Evolutionary conservation across 345 rosid species (phyloP), one percentile per base, ranked within the genome.

Genomic region (Excoecaria agallocha): DNA sequence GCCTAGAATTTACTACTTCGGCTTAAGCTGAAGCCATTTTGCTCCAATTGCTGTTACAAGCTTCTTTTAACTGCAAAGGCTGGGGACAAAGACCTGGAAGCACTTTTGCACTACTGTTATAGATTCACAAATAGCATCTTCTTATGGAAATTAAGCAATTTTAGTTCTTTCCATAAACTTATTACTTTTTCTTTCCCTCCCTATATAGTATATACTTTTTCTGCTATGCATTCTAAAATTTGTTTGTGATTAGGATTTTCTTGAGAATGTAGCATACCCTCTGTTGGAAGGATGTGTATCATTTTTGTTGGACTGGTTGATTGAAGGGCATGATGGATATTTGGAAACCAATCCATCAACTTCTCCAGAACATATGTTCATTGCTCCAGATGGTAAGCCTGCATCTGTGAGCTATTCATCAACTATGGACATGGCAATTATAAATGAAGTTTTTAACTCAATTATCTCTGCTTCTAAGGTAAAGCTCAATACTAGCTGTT

Each of bases 261-360:
- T 93, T 13, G 76, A 77, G 73, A 86, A 71, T 38, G 87, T 83
- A 84, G 98, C 89, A 48, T 91, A 93, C 70, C 88, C 97, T 77
- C 82, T 95, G 74, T 74, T 93, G 83, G 94, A 91, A 88, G 99
- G 97, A 69, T 95, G 99, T 74, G 76, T 87, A 1, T 54, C 73
- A 35, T 93, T 91, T 83, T 83, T 95, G 74, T 81, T 95, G 84
- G 96, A 93, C 80, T 95, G 99, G 98, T 82, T 93, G 80, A 83
- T 95, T 61, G 86, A 95, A 86, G 97, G 94, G 25, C 81, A 57
- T 63, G 91, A 81, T 2, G 93, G 91, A 65, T 89, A 84, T 87
- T 88, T 95, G 9, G 93, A 83, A 80, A 88, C 98, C 58, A 95
- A 90, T 80, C 99, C 99, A 65, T 95, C 99, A 64, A 95, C 99